Percentiles rank a stretch among this genome's conserved stretches.
Conservation (phyloP, 2,329 filamentous ascomycete species). For the Ceratocystis huliohia region DNA sequence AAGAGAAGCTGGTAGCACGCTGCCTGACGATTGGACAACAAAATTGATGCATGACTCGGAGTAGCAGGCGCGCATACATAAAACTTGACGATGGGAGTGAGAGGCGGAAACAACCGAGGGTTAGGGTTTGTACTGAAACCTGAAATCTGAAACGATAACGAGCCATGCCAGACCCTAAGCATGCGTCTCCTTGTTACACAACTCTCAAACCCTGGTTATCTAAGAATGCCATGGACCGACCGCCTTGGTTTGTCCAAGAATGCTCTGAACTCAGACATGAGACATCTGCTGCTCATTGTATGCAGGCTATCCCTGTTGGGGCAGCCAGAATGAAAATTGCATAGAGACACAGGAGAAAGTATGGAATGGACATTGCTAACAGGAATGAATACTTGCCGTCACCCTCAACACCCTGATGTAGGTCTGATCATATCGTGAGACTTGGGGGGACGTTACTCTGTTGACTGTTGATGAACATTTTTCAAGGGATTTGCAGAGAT, state of each 20-base stretch:
- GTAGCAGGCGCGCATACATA: neutral
- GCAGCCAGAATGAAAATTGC: neutral
- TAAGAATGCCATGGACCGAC: neutral
- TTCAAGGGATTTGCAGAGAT: no score
- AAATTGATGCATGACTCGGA: neutral
- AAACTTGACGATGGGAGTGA: neutral
- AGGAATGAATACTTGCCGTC: no score
- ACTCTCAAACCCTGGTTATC: neutral
- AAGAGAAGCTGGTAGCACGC: neutral
- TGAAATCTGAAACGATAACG: neutral
- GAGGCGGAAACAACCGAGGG: neutral
- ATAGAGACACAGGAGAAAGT: no score
- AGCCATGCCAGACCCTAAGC: neutral
- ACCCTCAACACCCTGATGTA: no score
- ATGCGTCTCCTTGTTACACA: neutral
- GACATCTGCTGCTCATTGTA: neutral
- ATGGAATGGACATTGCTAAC: no score
- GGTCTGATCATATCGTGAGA: no score
- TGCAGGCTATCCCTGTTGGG: neutral
- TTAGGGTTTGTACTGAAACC: neutral
- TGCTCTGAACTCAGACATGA: neutral
- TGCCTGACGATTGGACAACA: neutral
- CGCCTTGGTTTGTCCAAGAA: neutral
- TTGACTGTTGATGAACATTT: no score
- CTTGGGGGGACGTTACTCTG: no score